phyloP scores from a whole-genome alignment of 2,329 filamentous ascomycete genomes.

The Xylariaceae sp. region DNA sequence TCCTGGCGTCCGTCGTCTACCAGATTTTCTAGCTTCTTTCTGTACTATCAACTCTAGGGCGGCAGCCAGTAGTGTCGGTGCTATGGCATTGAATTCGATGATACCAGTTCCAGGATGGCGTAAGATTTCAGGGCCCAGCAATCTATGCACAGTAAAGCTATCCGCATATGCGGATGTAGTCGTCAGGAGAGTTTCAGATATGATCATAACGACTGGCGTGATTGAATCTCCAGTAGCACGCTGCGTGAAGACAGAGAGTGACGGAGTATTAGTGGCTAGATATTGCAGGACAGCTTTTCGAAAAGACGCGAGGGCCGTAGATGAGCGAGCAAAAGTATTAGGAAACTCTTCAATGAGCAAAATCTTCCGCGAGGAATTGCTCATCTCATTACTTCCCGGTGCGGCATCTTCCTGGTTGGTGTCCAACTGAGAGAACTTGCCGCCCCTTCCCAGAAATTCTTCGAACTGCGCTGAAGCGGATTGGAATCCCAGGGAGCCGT shows the following conservation, averaged over 20 bases:
- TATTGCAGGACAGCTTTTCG: constrained; percentile 70
- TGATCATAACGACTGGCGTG: constrained; percentile 77
- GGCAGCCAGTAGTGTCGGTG: constrained; percentile 77
- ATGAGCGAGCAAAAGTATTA: constrained; percentile 64
- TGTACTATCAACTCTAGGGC: constrained; percentile 75
- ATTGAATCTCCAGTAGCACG: constrained; percentile 42
- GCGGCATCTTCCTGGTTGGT: constrained; percentile 28
- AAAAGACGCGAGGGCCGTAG: constrained; percentile 62
- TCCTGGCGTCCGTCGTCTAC: constrained; percentile 68
- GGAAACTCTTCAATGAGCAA: constrained; percentile 80
- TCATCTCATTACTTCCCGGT: constrained; percentile 11
- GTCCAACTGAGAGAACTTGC: constrained; percentile 71
- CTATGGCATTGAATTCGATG: constrained; percentile 91
- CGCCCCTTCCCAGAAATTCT: constrained; percentile 79
- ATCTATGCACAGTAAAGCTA: constrained; percentile 85
- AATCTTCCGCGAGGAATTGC: constrained; percentile 42
- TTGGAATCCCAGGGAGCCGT: constrained; percentile 55
- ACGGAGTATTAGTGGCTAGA: constrained; percentile 61
- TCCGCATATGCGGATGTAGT: constrained; percentile 81
- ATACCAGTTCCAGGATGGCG: constrained; percentile 71
- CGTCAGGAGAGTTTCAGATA: constrained; percentile 85
- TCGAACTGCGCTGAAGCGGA: constrained; percentile 80
- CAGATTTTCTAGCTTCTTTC: constrained; percentile 79
- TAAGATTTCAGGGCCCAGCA: constrained; percentile 81
- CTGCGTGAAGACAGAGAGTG: constrained; percentile 44